These are phyloP conservation scores for Basipetospora sp. DNA, from an alignment of 2,329 filamentous ascomycete species.

Conservation along the genomic window DNA sequence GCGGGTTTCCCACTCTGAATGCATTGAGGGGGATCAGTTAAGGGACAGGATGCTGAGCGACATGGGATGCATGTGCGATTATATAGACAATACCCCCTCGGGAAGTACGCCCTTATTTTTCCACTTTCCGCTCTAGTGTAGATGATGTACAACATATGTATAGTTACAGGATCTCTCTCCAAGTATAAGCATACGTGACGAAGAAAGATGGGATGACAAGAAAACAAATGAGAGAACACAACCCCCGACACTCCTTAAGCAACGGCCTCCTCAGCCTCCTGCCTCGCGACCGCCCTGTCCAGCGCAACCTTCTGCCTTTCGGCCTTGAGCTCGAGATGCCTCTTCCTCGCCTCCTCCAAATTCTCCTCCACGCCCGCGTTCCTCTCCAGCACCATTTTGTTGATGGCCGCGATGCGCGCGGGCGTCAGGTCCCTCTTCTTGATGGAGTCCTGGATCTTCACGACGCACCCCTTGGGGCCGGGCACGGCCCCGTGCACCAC, in stretches of 20 bases:
- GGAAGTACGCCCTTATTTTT: conserved; percentile 1
- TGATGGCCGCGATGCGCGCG: conserved; percentile 4
- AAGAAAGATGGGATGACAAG: background rate
- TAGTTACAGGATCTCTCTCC: conserved; percentile 20
- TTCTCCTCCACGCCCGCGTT: conserved; percentile 30
- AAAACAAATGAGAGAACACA: background rate
- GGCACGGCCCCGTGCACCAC: conserved; percentile 76
- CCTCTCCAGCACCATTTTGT: conserved; percentile 27
- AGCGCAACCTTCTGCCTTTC: conserved; percentile 7
- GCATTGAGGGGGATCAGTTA: background rate
- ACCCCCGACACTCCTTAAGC: conserved; percentile 3
- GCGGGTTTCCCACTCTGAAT: no score
- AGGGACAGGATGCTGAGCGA: conserved; percentile 9
- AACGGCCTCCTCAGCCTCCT: conserved; percentile 10
- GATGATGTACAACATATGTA: conserved; percentile 22
- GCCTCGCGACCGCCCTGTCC: conserved; percentile 4
- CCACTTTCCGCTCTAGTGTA: conserved; percentile 8
- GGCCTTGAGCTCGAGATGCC: conserved; percentile 40
- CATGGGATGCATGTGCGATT: conserved; percentile 8
- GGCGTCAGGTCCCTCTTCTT: conserved; percentile 49
- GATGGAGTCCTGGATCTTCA: conserved; percentile 77
- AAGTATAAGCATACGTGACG: conserved; percentile 2
- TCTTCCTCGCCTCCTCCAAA: conserved; percentile 32
- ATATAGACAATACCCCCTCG: conserved; percentile 8
- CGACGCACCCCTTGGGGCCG: conserved; percentile 73